phyloP scores from a whole-genome alignment of 2,329 filamentous ascomycete genomes.

The Nakataea oryzae region DNA sequence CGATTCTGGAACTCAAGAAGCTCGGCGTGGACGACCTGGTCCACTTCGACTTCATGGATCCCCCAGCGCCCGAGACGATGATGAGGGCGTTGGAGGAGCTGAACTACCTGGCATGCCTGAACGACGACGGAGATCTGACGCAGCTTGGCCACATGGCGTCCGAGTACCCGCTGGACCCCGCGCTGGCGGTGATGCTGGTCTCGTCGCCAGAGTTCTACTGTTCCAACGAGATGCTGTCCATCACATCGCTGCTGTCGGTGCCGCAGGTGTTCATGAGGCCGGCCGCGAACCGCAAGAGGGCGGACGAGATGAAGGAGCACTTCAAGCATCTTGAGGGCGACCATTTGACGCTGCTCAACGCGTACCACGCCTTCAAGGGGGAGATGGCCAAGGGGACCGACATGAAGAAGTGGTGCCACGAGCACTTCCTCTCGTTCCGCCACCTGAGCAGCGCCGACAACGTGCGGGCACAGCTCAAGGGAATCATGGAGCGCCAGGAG shows the following conservation, averaged over 20 bases:
- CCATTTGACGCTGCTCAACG: slow-evolving; percentile 91
- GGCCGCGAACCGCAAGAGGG: slow-evolving; percentile 72
- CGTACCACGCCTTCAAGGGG: slow-evolving; percentile 93
- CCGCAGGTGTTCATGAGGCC: slow-evolving; percentile 91
- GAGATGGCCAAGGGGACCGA: slow-evolving; percentile 55
- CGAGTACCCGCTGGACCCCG: slow-evolving; percentile 89
- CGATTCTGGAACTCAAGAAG: slow-evolving; percentile 94
- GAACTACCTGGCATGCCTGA: slow-evolving; percentile 91
- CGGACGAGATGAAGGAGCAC: slow-evolving; percentile 93
- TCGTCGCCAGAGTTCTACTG: slow-evolving; percentile 97
- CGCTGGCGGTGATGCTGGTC: slow-evolving; percentile 94
- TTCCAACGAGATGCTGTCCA: slow-evolving; percentile 94
- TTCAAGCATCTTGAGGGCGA: slow-evolving; percentile 92
- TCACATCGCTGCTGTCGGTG: slow-evolving; percentile 87
- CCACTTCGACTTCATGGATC: slow-evolving; percentile 98
- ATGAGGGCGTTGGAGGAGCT: slow-evolving; percentile 97
- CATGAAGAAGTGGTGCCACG: slow-evolving; percentile 86
- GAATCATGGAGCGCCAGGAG: slow-evolving; percentile 91
- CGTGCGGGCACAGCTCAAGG: slow-evolving; percentile 80
- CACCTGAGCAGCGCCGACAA: slow-evolving; percentile 89
- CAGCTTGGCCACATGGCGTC: slow-evolving; percentile 77
- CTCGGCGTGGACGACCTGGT: slow-evolving; percentile 91
- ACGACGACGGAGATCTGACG: slow-evolving; percentile 92
- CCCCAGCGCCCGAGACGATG: slow-evolving; percentile 92
- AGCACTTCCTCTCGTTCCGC: slow-evolving; percentile 87